Conservation (phyloP, 2,329 filamentous ascomycete genomes). For the Trichoderma sp. region DNA sequence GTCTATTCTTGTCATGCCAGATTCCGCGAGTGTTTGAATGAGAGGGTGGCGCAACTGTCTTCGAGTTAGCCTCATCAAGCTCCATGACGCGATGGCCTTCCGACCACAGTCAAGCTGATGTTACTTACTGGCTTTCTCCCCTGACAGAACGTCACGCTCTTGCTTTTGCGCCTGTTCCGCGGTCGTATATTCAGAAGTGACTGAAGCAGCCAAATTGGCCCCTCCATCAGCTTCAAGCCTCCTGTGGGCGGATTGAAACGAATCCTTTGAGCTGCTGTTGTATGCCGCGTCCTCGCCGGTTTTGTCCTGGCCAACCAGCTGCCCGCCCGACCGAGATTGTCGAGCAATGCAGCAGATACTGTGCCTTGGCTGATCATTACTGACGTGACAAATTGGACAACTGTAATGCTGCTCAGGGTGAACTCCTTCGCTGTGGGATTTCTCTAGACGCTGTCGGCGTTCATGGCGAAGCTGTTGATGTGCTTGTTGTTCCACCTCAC, state of each 20-base stretch:
- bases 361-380: conserved; percentile 6
- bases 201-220: neutral
- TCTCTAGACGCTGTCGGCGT: conserved; percentile 15
- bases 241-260: neutral
- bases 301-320: neutral
- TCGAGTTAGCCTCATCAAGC: neutral
- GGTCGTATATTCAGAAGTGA: conserved; percentile 1
- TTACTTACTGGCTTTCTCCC: neutral
- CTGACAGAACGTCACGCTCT: neutral
- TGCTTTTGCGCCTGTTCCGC: neutral
- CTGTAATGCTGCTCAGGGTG: neutral
- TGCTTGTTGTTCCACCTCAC: conserved; percentile 7
- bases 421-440: conserved; percentile 8
- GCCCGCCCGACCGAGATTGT: conserved; percentile 3
- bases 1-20: neutral
- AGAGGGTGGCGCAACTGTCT: neutral
- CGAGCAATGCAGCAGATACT: conserved; percentile 27
- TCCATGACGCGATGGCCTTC: neutral
- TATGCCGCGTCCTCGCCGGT: neutral
- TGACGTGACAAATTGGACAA: conserved; percentile 19
- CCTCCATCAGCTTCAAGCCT: neutral
- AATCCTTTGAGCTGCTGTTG: neutral
- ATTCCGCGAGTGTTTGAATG: neutral
- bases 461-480: conserved; percentile 17
- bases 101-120: neutral